Percentiles rank a stretch among this genome's conserved stretches.
Evolutionary conservation across 306 rosid genomes (phyloP).

Genomic region (Castanea mollissima): DNA sequence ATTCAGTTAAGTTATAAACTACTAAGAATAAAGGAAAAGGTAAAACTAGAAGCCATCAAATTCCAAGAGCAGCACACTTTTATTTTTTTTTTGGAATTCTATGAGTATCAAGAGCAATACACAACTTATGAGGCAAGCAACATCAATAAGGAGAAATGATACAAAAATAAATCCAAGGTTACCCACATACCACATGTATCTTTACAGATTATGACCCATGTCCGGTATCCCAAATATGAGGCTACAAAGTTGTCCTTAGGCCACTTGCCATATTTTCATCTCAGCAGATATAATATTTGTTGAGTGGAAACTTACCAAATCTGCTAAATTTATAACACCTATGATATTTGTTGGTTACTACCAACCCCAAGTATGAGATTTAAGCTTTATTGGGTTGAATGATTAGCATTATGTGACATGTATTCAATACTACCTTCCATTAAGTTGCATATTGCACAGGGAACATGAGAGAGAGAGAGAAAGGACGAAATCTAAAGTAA

Average conservation of each 20-base stretch:
- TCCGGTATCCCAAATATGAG: background rate
- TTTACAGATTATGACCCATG: background rate
- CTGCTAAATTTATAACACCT: background rate
- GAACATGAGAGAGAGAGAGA: too few relatives aligned
- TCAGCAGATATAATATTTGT: background rate
- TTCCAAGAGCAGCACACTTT: background rate
- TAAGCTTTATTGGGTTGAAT: too few relatives aligned
- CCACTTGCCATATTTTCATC: background rate
- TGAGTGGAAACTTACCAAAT: background rate
- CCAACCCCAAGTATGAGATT: background rate
- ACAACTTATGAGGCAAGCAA: conserved; percentile 6
- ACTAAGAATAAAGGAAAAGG: background rate
- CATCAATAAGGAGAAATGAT: background rate
- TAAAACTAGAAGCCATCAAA: background rate
- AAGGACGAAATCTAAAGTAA: too few relatives aligned
- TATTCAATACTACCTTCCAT: too few relatives aligned
- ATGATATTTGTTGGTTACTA: background rate
- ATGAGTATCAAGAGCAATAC: background rate
- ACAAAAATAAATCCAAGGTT: background rate
- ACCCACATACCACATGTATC: background rate
- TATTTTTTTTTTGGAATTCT: too few relatives aligned
- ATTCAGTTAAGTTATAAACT: background rate
- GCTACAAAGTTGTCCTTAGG: background rate
- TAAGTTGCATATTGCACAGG: too few relatives aligned
- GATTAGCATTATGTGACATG: too few relatives aligned